A percentile compares a stretch with the other conserved stretches of the same genome.
Evolutionary conservation across 2,329 filamentous ascomycete species (phyloP).

Genomic region (Fusarium sacchari): DNA sequence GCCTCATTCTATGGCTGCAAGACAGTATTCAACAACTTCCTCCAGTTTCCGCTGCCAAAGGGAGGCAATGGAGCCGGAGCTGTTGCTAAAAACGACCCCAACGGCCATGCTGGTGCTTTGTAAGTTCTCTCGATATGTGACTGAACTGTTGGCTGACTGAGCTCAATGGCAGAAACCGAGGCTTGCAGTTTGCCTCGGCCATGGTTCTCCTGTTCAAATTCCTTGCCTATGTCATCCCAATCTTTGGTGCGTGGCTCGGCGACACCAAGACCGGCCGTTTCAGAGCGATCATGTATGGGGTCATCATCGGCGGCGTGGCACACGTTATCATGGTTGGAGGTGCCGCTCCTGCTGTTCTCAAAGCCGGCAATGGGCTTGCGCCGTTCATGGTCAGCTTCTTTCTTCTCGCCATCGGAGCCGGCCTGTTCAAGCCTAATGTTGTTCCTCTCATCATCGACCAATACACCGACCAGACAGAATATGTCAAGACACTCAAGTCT

Average conservation of each 20-base stretch:
- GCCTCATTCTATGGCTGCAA: constrained; percentile 69
- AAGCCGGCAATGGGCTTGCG: constrained; percentile 57
- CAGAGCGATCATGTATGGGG: constrained; percentile 63
- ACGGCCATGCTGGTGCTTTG: not conserved
- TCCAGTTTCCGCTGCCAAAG: constrained; percentile 63
- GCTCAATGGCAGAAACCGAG: not conserved
- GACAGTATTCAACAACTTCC: constrained; percentile 66
- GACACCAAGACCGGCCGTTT: not conserved
- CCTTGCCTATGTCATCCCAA: not conserved
- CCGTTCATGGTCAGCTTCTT: constrained; percentile 71
- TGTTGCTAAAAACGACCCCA: not conserved
- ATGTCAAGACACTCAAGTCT: constrained; percentile 50
- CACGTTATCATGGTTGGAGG: constrained; percentile 75
- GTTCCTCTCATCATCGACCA: constrained; percentile 75
- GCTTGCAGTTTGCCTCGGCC: not conserved
- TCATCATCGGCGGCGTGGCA: constrained; percentile 72
- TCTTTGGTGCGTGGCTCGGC: not conserved
- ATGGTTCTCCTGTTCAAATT: not conserved
- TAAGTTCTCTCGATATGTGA: not conserved
- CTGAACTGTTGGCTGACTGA: not conserved
- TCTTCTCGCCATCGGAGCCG: not conserved
- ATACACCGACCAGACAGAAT: constrained; percentile 62
- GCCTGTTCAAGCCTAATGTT: constrained; percentile 60
- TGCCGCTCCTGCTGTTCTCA: constrained; percentile 57
- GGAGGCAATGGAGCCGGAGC: not conserved